These are phyloP conservation scores for Pulveroboletus sp. DNA, from an alignment of 768 basidiomycete species.

Conservation along the genomic window DNA sequence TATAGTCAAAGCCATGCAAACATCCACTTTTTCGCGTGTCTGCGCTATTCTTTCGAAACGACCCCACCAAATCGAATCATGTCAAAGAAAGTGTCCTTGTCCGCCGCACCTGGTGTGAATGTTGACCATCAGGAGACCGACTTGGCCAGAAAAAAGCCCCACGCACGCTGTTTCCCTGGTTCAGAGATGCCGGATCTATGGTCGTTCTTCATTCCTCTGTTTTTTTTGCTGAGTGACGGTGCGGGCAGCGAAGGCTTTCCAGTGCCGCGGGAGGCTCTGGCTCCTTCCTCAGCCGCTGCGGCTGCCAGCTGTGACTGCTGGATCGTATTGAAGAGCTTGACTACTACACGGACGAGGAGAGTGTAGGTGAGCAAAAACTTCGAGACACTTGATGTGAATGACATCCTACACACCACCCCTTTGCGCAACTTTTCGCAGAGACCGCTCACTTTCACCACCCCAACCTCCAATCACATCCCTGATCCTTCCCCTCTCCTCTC, in stretches of 20 bases:
- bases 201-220: slow-evolving; percentile 45
- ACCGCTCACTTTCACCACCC: slow-evolving; percentile 79
- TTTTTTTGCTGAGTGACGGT: slow-evolving; percentile 48
- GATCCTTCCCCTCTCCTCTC: slow-evolving; percentile 63
- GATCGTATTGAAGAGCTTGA: slow-evolving; percentile 83
- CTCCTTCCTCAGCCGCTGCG: slow-evolving; percentile 47
- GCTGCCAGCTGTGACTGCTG: slow-evolving; percentile 71
- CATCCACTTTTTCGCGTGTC: not conserved
- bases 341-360: slow-evolving; percentile 41
- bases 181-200: slow-evolving; percentile 52
- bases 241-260: slow-evolving; percentile 73
- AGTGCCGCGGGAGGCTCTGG: slow-evolving; percentile 59
- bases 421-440: slow-evolving; percentile 78
- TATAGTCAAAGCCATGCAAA: not conserved
- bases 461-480: slow-evolving; percentile 80
- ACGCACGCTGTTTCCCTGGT: slow-evolving; percentile 54
- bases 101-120: slow-evolving; percentile 44
- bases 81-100: slow-evolving; percentile 74
- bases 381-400: not conserved
- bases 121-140: slow-evolving; percentile 3
- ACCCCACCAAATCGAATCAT: slow-evolving; percentile 79
- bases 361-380: not conserved
- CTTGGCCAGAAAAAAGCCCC: not conserved
- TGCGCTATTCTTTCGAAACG: slow-evolving; percentile 57
- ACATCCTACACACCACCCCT: slow-evolving; percentile 56